A percentile compares a stretch with the other conserved stretches of the same genome.
Evolutionary conservation across 768 basidiomycete species (phyloP).

Genomic region (Mrakia blollopis): DNA sequence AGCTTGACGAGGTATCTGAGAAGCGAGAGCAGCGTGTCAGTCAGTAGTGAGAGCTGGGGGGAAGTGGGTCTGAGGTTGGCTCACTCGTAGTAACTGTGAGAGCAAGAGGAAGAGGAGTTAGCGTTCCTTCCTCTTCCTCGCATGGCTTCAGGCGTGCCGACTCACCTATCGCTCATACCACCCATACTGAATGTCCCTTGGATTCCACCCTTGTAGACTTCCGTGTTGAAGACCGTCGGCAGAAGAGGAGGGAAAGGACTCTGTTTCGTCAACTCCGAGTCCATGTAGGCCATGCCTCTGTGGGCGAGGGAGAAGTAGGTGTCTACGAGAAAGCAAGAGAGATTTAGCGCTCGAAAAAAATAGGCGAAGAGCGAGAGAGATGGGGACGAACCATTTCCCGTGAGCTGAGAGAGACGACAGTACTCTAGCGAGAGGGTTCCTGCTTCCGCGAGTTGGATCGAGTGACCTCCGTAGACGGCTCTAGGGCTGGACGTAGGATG

Average conservation of each 20-base stretch:
- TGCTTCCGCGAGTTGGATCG: constrained; percentile 36
- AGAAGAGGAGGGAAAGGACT: constrained; percentile 38
- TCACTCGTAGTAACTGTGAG: constrained; percentile 21
- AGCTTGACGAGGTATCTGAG: constrained; percentile 14
- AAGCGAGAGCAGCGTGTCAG: neutral
- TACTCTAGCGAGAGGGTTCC: constrained; percentile 47
- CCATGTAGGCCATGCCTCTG: constrained; percentile 44
- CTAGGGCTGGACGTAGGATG: neutral
- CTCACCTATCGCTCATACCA: constrained; percentile 39
- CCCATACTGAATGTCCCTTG: constrained; percentile 44
- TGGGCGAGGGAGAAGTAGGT: constrained; percentile 46
- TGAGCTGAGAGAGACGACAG: constrained; percentile 44
- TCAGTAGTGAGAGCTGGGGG: no score
- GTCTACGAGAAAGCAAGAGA: constrained; percentile 14
- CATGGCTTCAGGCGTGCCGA: neutral
- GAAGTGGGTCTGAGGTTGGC: neutral
- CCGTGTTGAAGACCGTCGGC: constrained; percentile 40
- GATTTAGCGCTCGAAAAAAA: no score
- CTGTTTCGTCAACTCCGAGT: constrained; percentile 39
- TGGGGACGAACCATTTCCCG: constrained; percentile 38
- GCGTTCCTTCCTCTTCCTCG: neutral
- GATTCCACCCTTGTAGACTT: constrained; percentile 22
- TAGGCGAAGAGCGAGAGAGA: neutral
- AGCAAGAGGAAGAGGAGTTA: neutral
- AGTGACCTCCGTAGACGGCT: constrained; percentile 15